Evolutionary conservation across 306 rosid species (phyloP).

Genomic region (Calophaca sinica): DNA sequence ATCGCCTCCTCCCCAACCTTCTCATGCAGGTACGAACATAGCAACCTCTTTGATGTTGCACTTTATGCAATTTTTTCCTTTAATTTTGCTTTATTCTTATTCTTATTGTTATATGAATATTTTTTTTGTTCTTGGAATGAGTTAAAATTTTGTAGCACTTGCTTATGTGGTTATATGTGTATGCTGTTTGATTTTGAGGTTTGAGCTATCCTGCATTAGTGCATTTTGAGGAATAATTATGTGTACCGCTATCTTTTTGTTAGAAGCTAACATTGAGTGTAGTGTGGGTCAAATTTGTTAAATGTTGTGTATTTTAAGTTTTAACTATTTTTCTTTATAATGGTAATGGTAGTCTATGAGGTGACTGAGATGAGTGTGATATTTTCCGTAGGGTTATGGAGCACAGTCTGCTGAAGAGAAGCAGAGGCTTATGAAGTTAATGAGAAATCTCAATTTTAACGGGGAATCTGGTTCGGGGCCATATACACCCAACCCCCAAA

Average conservation of each 20-base stretch:
- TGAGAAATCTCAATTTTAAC: constrained; percentile 91
- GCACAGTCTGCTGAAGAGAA: constrained; percentile 99
- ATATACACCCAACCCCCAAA: constrained; percentile 67
- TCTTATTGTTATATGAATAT: background rate
- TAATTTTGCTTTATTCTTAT: background rate
- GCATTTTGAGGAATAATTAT: constrained; percentile 24
- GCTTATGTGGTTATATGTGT: constrained; percentile 22
- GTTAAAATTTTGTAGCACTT: constrained; percentile 9
- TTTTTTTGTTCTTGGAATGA: constrained; percentile 22
- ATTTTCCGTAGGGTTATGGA: constrained; percentile 77
- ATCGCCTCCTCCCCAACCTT: constrained; percentile 88
- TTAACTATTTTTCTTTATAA: constrained; percentile 1
- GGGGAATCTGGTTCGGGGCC: constrained; percentile 95
- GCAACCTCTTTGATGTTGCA: background rate
- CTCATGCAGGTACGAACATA: constrained; percentile 76
- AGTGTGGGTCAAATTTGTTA: constrained; percentile 17
- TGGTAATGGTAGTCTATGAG: constrained; percentile 15
- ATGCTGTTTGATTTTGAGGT: constrained; percentile 37
- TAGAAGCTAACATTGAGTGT: constrained; percentile 20
- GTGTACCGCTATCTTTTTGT: background rate
- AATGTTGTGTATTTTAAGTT: background rate
- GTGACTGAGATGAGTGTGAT: constrained; percentile 45
- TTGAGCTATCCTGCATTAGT: constrained; percentile 9
- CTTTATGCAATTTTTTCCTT: background rate
- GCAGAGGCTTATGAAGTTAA: constrained; percentile 88